A percentile compares a stretch with the other conserved stretches of the same genome.
These are phyloP conservation scores for Trichosporon ovoides DNA, from an alignment of 1,284 basidiomycete species.

Conservation along the genomic window DNA sequence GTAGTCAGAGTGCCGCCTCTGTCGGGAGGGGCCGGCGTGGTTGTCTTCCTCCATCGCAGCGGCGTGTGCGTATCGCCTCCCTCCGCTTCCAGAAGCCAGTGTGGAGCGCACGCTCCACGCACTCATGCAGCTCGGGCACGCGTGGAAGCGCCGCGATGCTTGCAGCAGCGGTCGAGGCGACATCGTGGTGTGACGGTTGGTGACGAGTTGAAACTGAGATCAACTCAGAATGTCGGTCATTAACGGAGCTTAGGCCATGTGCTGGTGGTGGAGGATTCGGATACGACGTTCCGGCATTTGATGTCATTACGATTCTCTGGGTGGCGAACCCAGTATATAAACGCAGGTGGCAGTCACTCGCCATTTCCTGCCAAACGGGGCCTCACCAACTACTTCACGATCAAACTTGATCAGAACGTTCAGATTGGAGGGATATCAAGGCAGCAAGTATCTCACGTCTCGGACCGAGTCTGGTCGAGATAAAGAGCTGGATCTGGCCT, in stretches of 20 bases:
- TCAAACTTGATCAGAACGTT: too few relatives aligned
- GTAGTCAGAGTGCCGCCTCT: constrained; percentile 26
- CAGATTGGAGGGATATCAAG: too few relatives aligned
- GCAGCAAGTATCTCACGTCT: too few relatives aligned
- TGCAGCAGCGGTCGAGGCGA: background rate
- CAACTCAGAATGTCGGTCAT: background rate
- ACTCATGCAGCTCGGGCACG: constrained; percentile 1
- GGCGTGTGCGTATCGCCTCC: constrained; percentile 2
- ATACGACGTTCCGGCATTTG: background rate
- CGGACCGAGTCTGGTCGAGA: too few relatives aligned
- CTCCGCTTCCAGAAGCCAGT: background rate
- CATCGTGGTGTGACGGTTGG: background rate
- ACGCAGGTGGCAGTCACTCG: too few relatives aligned
- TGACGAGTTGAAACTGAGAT: too few relatives aligned
- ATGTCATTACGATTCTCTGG: constrained; percentile 1
- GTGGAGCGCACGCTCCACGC: background rate
- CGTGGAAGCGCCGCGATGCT: background rate
- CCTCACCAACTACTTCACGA: too few relatives aligned
- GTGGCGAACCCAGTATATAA: background rate
- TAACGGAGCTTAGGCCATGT: background rate
- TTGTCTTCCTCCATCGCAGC: background rate
- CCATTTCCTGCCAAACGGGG: too few relatives aligned
- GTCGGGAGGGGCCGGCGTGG: background rate
- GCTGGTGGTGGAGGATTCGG: background rate
- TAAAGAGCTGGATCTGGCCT: too few relatives aligned